Evolutionary conservation across 129 eudicot species (phyloP).

Genomic region (Saussurea involucrata): DNA sequence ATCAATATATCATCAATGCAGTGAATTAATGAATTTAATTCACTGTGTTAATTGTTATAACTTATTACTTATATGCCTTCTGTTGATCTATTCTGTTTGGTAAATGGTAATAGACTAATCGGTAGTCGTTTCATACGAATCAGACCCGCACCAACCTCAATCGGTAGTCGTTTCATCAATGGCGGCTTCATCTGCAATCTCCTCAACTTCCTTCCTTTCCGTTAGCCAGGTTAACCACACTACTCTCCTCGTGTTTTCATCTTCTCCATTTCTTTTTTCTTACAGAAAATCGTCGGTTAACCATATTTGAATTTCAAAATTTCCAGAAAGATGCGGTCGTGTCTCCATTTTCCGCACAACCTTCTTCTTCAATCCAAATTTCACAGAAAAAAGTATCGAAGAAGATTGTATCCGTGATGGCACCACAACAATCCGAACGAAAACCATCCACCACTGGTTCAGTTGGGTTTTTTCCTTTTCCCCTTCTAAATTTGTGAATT

Average conservation of each 20-base stretch:
- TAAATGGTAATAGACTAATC: too few species aligned
- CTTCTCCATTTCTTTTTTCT: background rate
- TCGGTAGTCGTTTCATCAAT: constrained; percentile 25
- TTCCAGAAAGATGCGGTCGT: constrained; percentile 67
- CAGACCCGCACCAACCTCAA: background rate
- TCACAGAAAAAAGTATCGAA: constrained; percentile 32
- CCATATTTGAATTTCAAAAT: background rate
- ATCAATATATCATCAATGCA: too few species aligned
- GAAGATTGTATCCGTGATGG: constrained; percentile 61
- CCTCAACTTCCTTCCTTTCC: constrained; percentile 44
- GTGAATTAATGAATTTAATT: too few species aligned
- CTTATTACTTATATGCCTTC: too few species aligned
- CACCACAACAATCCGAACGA: constrained; percentile 70
- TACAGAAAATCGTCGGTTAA: background rate
- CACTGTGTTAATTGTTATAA: too few species aligned
- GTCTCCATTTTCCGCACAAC: constrained; percentile 47
- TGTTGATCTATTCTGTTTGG: too few species aligned
- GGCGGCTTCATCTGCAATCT: constrained; percentile 58
- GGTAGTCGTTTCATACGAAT: background rate
- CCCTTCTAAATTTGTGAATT: background rate
- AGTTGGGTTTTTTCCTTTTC: constrained; percentile 36
- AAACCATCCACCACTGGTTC: constrained; percentile 83
- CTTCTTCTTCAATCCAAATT: constrained; percentile 27
- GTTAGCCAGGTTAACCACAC: constrained; percentile 36
- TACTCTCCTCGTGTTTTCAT: background rate